phyloP scores from a whole-genome alignment of 2,329 filamentous ascomycete species.

The Blastomyces parvus region DNA sequence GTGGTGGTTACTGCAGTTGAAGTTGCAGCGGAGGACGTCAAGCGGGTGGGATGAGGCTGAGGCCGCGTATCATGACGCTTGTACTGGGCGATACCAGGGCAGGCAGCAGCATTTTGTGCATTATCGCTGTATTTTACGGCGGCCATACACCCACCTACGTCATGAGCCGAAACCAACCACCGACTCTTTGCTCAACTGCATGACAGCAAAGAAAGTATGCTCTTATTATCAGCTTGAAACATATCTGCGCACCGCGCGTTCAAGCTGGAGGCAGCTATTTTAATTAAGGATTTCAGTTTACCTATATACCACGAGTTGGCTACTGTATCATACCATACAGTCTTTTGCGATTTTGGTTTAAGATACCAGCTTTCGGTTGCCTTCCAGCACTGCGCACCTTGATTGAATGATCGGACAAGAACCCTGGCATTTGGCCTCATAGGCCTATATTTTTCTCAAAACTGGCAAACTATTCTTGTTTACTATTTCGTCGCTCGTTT shows the following conservation, averaged over 20 bases:
- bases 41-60: neutral
- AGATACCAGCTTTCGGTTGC: neutral
- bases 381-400: neutral
- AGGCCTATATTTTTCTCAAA: neutral
- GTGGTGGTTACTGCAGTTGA: neutral
- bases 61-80: neutral
- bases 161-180: neutral
- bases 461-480: neutral
- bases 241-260: neutral
- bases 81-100: neutral
- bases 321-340: neutral
- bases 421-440: neutral
- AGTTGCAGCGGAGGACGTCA: neutral
- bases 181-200: too few relatives aligned
- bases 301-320: neutral
- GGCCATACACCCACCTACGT: constrained; percentile 1
- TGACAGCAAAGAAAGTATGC: neutral
- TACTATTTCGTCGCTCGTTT: neutral
- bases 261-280: neutral
- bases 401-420: neutral
- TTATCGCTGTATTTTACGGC: neutral
- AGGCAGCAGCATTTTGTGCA: constrained; percentile 1
- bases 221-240: neutral
- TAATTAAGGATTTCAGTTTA: neutral
- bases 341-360: neutral